phyloP scores from a whole-genome alignment of 495 filamentous ascomycete genomes.

The Penicillium antarcticum region DNA sequence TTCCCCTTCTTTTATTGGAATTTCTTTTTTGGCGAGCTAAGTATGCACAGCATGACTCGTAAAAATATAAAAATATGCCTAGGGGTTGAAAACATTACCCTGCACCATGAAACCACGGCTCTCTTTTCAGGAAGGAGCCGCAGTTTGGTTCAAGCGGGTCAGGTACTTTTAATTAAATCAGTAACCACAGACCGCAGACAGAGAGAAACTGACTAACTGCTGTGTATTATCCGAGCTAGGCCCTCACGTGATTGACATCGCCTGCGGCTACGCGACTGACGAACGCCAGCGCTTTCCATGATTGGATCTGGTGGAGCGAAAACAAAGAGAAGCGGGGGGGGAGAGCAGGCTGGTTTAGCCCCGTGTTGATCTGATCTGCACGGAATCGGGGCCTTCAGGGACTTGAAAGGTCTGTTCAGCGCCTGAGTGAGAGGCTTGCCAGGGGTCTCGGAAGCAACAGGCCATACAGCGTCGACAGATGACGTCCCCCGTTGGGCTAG shows the following conservation, averaged over 20 bases:
- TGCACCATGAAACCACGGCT: background rate
- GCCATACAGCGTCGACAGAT: conserved; percentile 1
- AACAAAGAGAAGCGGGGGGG: conserved; percentile 8
- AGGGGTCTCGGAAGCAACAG: conserved; percentile 3
- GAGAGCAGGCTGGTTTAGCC: conserved; percentile 4
- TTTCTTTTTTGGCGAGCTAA: conserved; percentile 2
- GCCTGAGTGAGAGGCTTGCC: conserved; percentile 1
- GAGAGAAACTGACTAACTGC: too few relatives aligned
- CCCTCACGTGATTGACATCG: conserved; percentile 15
- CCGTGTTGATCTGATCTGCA: conserved; percentile 31
- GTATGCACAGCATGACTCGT: conserved; percentile 29
- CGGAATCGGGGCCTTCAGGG: conserved; percentile 23
- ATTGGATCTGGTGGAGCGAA: conserved; percentile 15
- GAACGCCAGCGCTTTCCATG: background rate
- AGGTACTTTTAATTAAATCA: too few relatives aligned
- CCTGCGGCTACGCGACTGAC: conserved; percentile 29
- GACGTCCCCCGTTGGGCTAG: background rate
- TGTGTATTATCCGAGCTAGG: background rate
- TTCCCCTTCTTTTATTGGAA: background rate
- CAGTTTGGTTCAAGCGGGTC: background rate
- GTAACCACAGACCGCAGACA: background rate
- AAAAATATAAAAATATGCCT: conserved; percentile 17
- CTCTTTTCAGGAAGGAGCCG: background rate
- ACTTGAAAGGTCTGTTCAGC: background rate
- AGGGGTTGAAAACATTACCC: conserved; percentile 1